Conservation (phyloP, 2,329 filamentous ascomycete species). For the Colletotrichum caudatum region DNA sequence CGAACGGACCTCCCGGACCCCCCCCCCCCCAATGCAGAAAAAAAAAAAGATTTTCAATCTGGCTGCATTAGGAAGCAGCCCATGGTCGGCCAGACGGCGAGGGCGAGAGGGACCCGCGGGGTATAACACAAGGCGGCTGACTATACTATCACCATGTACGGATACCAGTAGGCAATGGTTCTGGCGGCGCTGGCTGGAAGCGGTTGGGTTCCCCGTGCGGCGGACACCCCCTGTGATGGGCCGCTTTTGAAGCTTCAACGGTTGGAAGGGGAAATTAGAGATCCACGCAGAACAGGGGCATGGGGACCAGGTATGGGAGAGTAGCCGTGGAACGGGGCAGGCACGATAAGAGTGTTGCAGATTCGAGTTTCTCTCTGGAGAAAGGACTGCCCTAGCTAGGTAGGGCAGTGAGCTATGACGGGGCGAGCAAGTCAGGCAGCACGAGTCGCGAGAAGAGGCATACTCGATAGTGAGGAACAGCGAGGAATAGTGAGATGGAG, state of each 20-base stretch:
- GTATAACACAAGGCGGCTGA: slow-evolving; percentile 27
- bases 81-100: slow-evolving; percentile 4
- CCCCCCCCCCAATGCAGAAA: background rate
- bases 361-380: background rate
- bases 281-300: slow-evolving; percentile 23
- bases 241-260: background rate
- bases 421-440: slow-evolving; percentile 2
- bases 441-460: background rate
- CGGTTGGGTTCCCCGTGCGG: slow-evolving; percentile 12
- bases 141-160: background rate
- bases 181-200: slow-evolving; percentile 7
- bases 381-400: background rate
- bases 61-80: slow-evolving; percentile 17
- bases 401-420: slow-evolving; percentile 7
- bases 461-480: background rate
- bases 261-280: slow-evolving; percentile 1
- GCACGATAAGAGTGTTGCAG: slow-evolving; percentile 3
- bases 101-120: slow-evolving; percentile 16
- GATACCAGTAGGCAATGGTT: background rate
- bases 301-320: background rate
- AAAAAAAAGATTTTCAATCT: background rate
- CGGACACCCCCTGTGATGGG: background rate
- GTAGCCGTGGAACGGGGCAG: background rate
- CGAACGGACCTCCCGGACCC: slow-evolving; percentile 19
- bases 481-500: background rate